A percentile compares a stretch with the other conserved stretches of the same genome.
Conservation (phyloP, 2,329 filamentous ascomycete species). For the Torrubiellomyces zombiae region DNA sequence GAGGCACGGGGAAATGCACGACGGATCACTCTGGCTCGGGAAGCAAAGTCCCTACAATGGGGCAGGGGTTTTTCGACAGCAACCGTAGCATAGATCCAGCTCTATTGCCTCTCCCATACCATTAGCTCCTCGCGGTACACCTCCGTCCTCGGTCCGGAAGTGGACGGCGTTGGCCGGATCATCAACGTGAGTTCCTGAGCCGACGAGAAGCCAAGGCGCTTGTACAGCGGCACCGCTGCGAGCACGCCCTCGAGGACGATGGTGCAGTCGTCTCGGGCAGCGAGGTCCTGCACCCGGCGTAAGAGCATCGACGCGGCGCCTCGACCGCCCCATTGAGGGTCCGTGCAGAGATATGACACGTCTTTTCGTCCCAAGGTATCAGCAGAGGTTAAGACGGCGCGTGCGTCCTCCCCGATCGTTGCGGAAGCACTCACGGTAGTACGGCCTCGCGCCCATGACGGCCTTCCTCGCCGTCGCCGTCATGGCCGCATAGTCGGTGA, state of each 20-base stretch:
- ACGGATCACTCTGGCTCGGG: no score
- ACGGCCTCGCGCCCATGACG: constrained; percentile 13
- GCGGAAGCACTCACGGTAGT: constrained; percentile 21
- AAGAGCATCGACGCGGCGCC: constrained; percentile 19
- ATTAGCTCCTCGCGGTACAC: constrained; percentile 18
- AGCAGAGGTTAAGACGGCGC: constrained; percentile 1
- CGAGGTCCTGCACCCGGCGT: constrained; percentile 15
- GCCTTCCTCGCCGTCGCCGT: constrained; percentile 14
- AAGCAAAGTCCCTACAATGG: no score
- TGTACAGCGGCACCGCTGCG: constrained; percentile 20
- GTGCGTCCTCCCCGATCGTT: constrained; percentile 1
- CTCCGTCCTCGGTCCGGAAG: constrained; percentile 13
- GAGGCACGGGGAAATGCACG: no score
- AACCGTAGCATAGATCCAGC: no score
- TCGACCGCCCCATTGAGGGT: constrained; percentile 16
- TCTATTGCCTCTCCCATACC: constrained; percentile 16
- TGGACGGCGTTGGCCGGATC: constrained; percentile 14
- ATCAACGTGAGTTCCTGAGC: constrained; percentile 17
- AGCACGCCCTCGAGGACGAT: constrained; percentile 23
- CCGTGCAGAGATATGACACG: constrained; percentile 22
- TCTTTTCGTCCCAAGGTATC: constrained; percentile 9
- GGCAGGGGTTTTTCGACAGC: no score
- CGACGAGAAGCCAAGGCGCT: constrained; percentile 18
- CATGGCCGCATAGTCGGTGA: constrained; percentile 17
- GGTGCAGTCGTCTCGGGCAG: constrained; percentile 13